Conservation (phyloP, 176 grass and related monocot genomes). For the Thinopyrum elongatum region DNA sequence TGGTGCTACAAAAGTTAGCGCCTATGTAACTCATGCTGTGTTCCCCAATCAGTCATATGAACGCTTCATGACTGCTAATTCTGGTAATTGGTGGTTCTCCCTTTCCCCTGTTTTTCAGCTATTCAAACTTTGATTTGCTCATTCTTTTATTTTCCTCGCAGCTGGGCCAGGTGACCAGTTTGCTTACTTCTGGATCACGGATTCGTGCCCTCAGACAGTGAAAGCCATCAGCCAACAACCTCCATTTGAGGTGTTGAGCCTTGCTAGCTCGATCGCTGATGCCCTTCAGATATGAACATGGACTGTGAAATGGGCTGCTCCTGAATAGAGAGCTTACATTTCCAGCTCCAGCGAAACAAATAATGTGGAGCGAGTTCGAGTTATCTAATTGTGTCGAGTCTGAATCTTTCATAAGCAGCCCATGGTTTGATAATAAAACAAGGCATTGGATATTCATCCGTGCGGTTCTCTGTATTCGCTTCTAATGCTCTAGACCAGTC, state of each 20-base stretch:
- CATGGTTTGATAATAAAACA: slow-evolving; percentile 29
- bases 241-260: slow-evolving; percentile 93
- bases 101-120: neutral
- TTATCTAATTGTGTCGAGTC: slow-evolving; percentile 12
- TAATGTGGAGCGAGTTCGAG: slow-evolving; percentile 8
- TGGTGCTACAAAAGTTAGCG: slow-evolving; percentile 85
- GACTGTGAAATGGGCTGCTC: slow-evolving; percentile 23
- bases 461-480: neutral
- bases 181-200: slow-evolving; percentile 87
- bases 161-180: slow-evolving; percentile 49
- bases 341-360: slow-evolving; percentile 27
- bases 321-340: slow-evolving; percentile 29
- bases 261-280: slow-evolving; percentile 73
- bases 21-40: slow-evolving; percentile 96
- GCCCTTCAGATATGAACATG: slow-evolving; percentile 74
- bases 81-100: slow-evolving; percentile 44
- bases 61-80: slow-evolving; percentile 57
- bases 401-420: slow-evolving; percentile 6
- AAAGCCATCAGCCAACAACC: slow-evolving; percentile 57
- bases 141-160: slow-evolving; percentile 7
- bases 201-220: slow-evolving; percentile 78
- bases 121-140: neutral
- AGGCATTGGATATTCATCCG: neutral
- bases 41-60: slow-evolving; percentile 82
- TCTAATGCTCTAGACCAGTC: neutral